Conservation (phyloP, 345 rosid genomes). For the Gossypium thurberi region DNA sequence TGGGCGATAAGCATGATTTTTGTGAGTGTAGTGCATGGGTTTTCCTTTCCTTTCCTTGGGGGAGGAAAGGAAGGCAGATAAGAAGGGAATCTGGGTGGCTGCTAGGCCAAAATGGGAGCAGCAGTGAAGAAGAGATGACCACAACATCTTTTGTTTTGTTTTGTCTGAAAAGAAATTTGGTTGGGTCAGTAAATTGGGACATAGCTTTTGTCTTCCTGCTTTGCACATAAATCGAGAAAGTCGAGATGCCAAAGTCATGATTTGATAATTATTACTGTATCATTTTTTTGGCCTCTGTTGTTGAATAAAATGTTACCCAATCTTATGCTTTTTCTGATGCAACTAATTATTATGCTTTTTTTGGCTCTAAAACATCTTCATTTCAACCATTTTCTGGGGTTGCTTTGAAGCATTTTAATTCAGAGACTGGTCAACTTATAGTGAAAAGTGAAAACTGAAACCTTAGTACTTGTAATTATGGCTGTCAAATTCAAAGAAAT, state of each 20-base stretch:
- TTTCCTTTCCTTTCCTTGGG: background rate
- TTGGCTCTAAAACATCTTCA: background rate
- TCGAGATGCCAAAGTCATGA: constrained; percentile 11
- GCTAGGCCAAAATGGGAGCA: background rate
- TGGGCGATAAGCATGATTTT: background rate
- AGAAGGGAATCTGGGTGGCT: background rate
- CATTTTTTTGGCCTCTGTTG: background rate
- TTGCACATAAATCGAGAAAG: constrained; percentile 8
- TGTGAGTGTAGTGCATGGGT: background rate
- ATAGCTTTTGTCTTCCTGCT: constrained; percentile 14
- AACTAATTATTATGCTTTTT: background rate
- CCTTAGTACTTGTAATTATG: no score
- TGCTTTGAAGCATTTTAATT: background rate
- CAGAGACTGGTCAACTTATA: background rate
- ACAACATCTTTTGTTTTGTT: constrained; percentile 1
- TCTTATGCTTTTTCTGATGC: constrained; percentile 1
- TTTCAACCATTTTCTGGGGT: background rate
- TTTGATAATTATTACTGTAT: constrained; percentile 13
- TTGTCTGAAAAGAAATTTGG: constrained; percentile 3
- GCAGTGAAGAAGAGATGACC: background rate
- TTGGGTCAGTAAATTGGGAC: constrained; percentile 7
- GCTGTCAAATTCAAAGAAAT: no score
- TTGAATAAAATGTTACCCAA: constrained; percentile 8
- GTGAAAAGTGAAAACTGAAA: no score
- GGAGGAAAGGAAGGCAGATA: background rate